Base-by-base conservation (phyloP, 371 early-diverging fungal genomes). In the Mortierella sp. region DNA sequence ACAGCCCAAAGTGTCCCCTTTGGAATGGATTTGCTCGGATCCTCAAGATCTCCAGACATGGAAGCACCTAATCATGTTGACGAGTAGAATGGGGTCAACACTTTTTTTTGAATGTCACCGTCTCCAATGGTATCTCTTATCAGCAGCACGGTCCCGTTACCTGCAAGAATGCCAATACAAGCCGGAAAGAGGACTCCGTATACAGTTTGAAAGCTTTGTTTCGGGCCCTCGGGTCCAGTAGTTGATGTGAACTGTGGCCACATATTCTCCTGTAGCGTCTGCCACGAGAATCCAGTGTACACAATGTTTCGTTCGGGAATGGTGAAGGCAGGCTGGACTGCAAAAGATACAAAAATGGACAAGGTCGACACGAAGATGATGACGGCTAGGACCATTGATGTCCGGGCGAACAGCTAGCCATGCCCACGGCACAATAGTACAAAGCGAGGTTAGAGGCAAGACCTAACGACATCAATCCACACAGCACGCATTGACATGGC, bases 121-220 rank as follows among this genome's bases (percentile, higher is more conserved):
- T 34, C 34, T 34, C 34, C 34, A 4, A 34, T 34, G 7, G 7
- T 7, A 34, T 34, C 7, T 34, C 34, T 10, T 7, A 34, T 34
- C 7, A 10, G 10, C 34, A 34, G 7, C 4, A 34, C n/a, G n/a
- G n/a, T n/a, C 7, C 34, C 34, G 34, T 40, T 59, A 71, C 81
- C 88, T 21, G 89, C 86, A 76, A 89, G 82, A 22, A 90, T 84
- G 28, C 90, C 90, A 44, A 83, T 81, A 49, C 88, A 89, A 41
- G 86, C 86, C 0, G 90, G 89, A 63, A 88, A 90, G 22, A 90
- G 76, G 5, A 90, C 80, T 51, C 86, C 85, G 53, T 89, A 86
- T 31, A 90, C 80, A 1, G 72, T 72, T 54, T 80, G 78, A 14
- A 76, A 72, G 8, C 82, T 82, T 22, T 67, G 51, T 17, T 54